Evolutionary conservation across 331 rosid species (phyloP).

Genomic region (Erythrophleum ivorense): DNA sequence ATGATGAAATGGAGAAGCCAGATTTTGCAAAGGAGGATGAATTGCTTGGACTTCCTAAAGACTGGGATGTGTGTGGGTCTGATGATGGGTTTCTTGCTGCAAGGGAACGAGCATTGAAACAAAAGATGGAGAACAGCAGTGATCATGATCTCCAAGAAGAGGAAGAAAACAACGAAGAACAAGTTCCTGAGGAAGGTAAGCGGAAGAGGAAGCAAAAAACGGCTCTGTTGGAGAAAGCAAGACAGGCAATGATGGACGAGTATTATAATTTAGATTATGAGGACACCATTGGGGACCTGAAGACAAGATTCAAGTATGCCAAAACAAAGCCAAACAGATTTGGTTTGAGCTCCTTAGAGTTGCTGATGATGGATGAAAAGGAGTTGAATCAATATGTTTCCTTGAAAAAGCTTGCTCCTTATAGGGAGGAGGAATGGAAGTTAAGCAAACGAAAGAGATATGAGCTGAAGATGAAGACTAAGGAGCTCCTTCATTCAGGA

Average conservation of each 20-base stretch:
- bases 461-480: conserved; percentile 66
- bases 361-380: conserved; percentile 71
- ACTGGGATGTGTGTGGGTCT: conserved; percentile 63
- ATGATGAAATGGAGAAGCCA: conserved; percentile 70
- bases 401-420: conserved; percentile 87
- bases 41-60: conserved; percentile 80
- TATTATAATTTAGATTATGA: conserved; percentile 87
- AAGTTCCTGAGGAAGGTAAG: conserved; percentile 53
- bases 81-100: conserved; percentile 74
- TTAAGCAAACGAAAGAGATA: conserved; percentile 62
- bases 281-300: conserved; percentile 87
- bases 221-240: conserved; percentile 85
- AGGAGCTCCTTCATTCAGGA: conserved; percentile 56
- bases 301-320: conserved; percentile 89
- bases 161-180: conserved; percentile 38
- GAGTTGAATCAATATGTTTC: conserved; percentile 84
- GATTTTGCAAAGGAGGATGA: conserved; percentile 87
- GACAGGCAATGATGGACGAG: conserved; percentile 87
- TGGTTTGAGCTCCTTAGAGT: conserved; percentile 66
- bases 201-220: conserved; percentile 74
- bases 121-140: conserved; percentile 50
- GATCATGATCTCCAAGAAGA: conserved; percentile 42
- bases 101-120: conserved; percentile 60
- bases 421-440: conserved; percentile 80
- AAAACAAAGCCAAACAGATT: conserved; percentile 72